These are phyloP conservation scores for Rhynchospora breviuscula DNA, from an alignment of 176 grass and related monocot genomes.

Conservation along the genomic window DNA sequence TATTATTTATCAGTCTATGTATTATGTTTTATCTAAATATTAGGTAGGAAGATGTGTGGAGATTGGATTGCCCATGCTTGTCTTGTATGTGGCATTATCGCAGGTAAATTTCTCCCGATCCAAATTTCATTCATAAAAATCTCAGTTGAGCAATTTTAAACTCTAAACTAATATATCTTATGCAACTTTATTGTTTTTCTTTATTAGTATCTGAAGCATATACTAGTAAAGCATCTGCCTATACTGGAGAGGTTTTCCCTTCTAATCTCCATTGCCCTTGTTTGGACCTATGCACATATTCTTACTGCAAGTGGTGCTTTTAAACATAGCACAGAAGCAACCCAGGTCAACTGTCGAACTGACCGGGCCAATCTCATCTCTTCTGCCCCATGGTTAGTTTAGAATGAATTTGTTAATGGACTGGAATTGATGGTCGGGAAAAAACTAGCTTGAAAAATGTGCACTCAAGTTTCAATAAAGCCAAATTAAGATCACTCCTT, in stretches of 20 bases:
- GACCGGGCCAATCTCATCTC: slow-evolving; percentile 81
- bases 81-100: slow-evolving; percentile 69
- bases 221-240: slow-evolving; percentile 56
- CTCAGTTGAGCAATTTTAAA: background rate
- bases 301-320: slow-evolving; percentile 79
- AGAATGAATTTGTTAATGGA: background rate
- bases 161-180: slow-evolving; percentile 20
- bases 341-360: slow-evolving; percentile 78
- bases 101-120: slow-evolving; percentile 40
- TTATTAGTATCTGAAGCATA: slow-evolving; percentile 73
- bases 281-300: slow-evolving; percentile 82
- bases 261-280: slow-evolving; percentile 55
- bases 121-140: background rate
- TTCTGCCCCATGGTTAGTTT: slow-evolving; percentile 68
- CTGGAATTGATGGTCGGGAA: background rate
- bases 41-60: slow-evolving; percentile 96
- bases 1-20: background rate
- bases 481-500: background rate
- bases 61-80: slow-evolving; percentile 75
- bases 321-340: slow-evolving; percentile 50
- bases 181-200: slow-evolving; percentile 9
- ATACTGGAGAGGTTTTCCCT: slow-evolving; percentile 87
- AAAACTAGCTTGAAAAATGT: background rate
- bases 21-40: slow-evolving; percentile 1
- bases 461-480: background rate